Conservation (phyloP, 805 yeast species). For the Wickerhamiella bombiphila region DNA sequence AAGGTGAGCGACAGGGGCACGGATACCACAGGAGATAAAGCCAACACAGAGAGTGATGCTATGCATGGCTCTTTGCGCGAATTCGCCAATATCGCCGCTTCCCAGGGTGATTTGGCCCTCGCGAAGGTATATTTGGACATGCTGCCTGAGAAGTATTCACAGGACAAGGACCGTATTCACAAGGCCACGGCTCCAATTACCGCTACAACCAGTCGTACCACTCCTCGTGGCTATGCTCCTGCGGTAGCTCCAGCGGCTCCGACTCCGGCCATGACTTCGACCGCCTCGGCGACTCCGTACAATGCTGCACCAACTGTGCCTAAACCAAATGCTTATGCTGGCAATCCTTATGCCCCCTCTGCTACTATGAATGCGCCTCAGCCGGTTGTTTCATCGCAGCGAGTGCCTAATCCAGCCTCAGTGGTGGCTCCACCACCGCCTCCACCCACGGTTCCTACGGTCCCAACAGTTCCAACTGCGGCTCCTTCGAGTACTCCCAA, state of each 20-base stretch:
- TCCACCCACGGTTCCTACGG: conserved; percentile 15
- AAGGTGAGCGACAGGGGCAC: conserved; percentile 1
- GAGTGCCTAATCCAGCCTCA: conserved; percentile 7
- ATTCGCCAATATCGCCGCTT: conserved; percentile 64
- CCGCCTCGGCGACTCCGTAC: neutral
- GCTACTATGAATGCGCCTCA: too few relatives aligned
- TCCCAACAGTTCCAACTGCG: conserved; percentile 14
- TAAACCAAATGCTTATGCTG: conserved; percentile 11
- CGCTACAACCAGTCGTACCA: conserved; percentile 1
- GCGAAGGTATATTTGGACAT: conserved; percentile 56
- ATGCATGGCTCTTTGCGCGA: conserved; percentile 57
- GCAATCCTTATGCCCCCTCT: conserved; percentile 12
- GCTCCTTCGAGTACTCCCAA: conserved; percentile 10
- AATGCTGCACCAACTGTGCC: conserved; percentile 4
- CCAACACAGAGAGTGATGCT: conserved; percentile 21
- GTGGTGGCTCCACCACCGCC: conserved; percentile 20
- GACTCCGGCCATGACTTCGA: neutral
- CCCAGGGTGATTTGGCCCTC: conserved; percentile 69
- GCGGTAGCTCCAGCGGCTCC: neutral
- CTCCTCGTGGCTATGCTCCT: too few relatives aligned
- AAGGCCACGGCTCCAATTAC: conserved; percentile 48
- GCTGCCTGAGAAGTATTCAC: conserved; percentile 51
- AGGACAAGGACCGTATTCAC: conserved; percentile 65
- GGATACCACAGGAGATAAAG: conserved; percentile 21
- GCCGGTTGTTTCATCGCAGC: too few relatives aligned